These are phyloP conservation scores for Globisporangium orthogonon DNA, from an alignment of 352 stramenopile species.

Conservation along the genomic window DNA sequence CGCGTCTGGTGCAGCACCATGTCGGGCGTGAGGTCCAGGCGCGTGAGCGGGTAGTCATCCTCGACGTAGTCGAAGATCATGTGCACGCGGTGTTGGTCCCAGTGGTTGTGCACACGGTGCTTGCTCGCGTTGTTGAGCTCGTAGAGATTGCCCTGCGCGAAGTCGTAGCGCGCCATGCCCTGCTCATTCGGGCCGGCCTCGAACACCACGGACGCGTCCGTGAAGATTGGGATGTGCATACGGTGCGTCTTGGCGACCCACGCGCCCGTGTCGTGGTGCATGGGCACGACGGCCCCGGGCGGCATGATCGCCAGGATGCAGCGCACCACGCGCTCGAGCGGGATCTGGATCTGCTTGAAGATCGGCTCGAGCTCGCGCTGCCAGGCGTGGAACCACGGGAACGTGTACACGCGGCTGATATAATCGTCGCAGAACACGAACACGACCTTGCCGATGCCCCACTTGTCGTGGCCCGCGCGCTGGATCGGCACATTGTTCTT, in stretches of 20 bases:
- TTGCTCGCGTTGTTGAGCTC: conserved; percentile 99
- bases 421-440: conserved; percentile 99
- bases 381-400: conserved; percentile 93
- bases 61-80: conserved; percentile 99
- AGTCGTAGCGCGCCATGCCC: conserved; percentile 87
- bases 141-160: conserved; percentile 93
- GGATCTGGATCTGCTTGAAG: conserved; percentile 87
- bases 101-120: conserved; percentile 93
- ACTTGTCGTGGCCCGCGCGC: conserved; percentile 94
- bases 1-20: conserved; percentile 95
- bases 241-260: conserved; percentile 96
- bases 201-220: conserved; percentile 72
- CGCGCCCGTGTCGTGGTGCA: conserved; percentile 96
- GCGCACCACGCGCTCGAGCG: conserved; percentile 73
- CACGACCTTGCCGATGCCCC: conserved; percentile 97
- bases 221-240: conserved; percentile 96
- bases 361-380: conserved; percentile 76
- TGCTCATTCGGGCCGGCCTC: conserved; percentile 82
- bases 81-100: conserved; percentile 89
- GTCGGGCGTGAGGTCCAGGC: conserved; percentile 75
- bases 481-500: conserved; percentile 89
- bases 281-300: conserved; percentile 91
- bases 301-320: conserved; percentile 96
- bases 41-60: conserved; percentile 46
- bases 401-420: conserved; percentile 91